Conservation (phyloP, 495 filamentous ascomycete species). For the Penicillium salamii region DNA sequence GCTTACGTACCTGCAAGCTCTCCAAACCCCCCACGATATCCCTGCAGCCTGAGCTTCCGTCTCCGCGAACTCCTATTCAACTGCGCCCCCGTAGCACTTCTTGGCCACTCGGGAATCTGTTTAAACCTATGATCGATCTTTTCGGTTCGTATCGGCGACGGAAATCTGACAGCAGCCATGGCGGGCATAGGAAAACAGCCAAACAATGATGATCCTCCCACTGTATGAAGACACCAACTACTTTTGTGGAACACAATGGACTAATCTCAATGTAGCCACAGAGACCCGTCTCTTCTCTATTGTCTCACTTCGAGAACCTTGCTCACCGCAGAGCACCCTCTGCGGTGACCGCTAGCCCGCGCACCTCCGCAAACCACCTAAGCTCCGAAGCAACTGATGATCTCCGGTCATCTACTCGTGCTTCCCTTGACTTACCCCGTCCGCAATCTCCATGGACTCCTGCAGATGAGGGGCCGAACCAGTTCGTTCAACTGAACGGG, state of each 20-base stretch:
- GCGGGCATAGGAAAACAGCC: slow-evolving; percentile 33
- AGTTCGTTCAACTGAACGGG: slow-evolving; percentile 20
- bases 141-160: slow-evolving; percentile 19
- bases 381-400: slow-evolving; percentile 42
- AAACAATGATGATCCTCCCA: slow-evolving; percentile 41
- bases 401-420: slow-evolving; percentile 43
- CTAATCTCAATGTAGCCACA: slow-evolving; percentile 23
- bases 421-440: slow-evolving; percentile 53
- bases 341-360: slow-evolving; percentile 27
- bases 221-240: slow-evolving; percentile 38
- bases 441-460: slow-evolving; percentile 38
- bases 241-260: slow-evolving; percentile 12
- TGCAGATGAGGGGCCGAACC: slow-evolving; percentile 29
- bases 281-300: slow-evolving; percentile 85
- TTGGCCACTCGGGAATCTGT: slow-evolving; percentile 3
- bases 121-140: slow-evolving; percentile 34
- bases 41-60: slow-evolving; percentile 9
- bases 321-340: slow-evolving; percentile 49
- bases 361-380: slow-evolving; percentile 32
- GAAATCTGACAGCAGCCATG: slow-evolving; percentile 36
- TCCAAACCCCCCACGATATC: slow-evolving; percentile 5
- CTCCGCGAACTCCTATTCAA: slow-evolving; percentile 4
- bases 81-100: background rate
- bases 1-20: slow-evolving; percentile 4
- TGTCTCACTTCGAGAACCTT: slow-evolving; percentile 90